These are phyloP conservation scores for Xylaria sp. DNA, from an alignment of 2,329 filamentous ascomycete genomes.

Conservation along the genomic window DNA sequence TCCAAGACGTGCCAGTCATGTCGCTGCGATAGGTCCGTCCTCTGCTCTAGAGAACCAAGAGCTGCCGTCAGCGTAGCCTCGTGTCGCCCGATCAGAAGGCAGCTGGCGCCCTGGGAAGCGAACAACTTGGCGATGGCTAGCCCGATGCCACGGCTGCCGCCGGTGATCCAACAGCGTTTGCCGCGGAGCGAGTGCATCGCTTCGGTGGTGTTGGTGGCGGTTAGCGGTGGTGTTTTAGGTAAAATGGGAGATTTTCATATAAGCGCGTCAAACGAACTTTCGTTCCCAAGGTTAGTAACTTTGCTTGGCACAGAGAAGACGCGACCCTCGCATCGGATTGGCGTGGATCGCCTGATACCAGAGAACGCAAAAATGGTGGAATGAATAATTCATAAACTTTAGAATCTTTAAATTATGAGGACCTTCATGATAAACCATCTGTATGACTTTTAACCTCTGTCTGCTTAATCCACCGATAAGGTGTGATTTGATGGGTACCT, in stretches of 20 bases:
- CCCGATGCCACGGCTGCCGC: constrained; percentile 77
- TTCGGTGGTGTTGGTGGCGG: background rate
- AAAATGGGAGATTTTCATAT: background rate
- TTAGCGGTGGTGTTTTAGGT: background rate
- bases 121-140: constrained; percentile 74
- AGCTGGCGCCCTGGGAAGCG: constrained; percentile 67
- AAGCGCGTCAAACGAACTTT: background rate
- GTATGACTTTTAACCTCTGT: too few species aligned
- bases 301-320: too few species aligned
- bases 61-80: constrained; percentile 57
- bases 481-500: too few species aligned
- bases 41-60: constrained; percentile 47
- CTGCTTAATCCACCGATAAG: too few species aligned
- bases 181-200: constrained; percentile 52
- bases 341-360: too few species aligned
- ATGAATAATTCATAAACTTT: too few species aligned
- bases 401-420: too few species aligned
- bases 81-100: constrained; percentile 71
- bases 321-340: too few species aligned
- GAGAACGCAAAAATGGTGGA: too few species aligned
- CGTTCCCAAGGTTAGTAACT: too few species aligned
- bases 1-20: constrained; percentile 41
- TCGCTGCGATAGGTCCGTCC: background rate
- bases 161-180: constrained; percentile 71
- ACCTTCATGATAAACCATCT: too few species aligned